A percentile compares a stretch with the other conserved stretches of the same genome.
phyloP scores from a whole-genome alignment of 768 basidiomycete genomes.

The Phylloporus scabripes region DNA sequence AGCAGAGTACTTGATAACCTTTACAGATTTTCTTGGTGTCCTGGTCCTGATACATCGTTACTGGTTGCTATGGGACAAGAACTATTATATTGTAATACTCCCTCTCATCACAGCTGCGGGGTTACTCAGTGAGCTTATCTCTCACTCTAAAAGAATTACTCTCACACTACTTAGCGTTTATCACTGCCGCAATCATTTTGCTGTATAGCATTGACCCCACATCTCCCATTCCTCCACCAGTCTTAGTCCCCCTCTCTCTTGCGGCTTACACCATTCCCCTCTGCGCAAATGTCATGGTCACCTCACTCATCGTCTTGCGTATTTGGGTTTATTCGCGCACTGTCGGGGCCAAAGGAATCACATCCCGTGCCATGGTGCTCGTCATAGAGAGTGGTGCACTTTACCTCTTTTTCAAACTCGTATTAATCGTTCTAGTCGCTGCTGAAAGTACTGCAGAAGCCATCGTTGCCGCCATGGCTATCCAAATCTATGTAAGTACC shows the following conservation, averaged over 20 bases:
- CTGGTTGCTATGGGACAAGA: no score
- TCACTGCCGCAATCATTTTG: constrained; percentile 25
- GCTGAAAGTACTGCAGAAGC: constrained; percentile 29
- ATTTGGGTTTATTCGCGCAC: constrained; percentile 30
- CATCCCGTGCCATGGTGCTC: constrained; percentile 29
- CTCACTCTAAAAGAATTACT: neutral
- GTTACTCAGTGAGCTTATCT: no score
- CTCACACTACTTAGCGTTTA: constrained; percentile 22
- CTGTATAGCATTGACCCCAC: constrained; percentile 25
- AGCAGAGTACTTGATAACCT: no score
- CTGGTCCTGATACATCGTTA: no score
- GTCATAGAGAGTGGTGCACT: constrained; percentile 39
- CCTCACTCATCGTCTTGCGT: constrained; percentile 35
- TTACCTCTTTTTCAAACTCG: constrained; percentile 35
- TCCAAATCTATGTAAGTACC: constrained; percentile 38
- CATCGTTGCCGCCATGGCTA: constrained; percentile 32
- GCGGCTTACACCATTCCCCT: constrained; percentile 36
- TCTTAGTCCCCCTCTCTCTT: constrained; percentile 23
- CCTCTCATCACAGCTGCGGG: no score
- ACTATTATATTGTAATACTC: no score
- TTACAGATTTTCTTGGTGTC: no score
- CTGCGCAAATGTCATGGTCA: constrained; percentile 27
- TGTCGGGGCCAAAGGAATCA: constrained; percentile 10
- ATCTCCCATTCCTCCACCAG: constrained; percentile 30
- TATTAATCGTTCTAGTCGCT: constrained; percentile 37